Percentiles rank a stretch among this genome's conserved stretches.
Conservation (phyloP, 352 stramenopile species). For the Phytophthora tubulina region DNA sequence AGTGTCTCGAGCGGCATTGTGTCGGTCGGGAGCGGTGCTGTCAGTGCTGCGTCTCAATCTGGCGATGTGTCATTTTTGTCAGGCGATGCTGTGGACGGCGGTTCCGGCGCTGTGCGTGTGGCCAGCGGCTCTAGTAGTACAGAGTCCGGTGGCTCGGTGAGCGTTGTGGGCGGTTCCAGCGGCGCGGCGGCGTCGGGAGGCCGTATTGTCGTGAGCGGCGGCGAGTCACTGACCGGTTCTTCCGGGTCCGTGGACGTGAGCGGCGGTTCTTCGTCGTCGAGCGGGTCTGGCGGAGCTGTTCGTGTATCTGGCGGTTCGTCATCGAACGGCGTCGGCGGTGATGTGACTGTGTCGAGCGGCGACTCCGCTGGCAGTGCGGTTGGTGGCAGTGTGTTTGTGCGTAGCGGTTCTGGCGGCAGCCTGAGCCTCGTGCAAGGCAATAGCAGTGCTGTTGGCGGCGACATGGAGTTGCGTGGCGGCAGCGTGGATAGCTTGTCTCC, state of each 20-base stretch:
- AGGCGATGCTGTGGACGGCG: background rate
- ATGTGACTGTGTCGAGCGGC: constrained; percentile 38
- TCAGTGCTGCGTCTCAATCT: background rate
- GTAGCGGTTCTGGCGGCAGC: constrained; percentile 32
- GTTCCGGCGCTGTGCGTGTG: background rate
- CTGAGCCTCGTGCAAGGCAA: constrained; percentile 36
- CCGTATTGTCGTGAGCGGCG: constrained; percentile 19
- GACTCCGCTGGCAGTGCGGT: constrained; percentile 9
- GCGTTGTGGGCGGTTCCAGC: constrained; percentile 27
- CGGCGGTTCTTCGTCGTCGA: constrained; percentile 31
- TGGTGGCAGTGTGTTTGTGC: constrained; percentile 30
- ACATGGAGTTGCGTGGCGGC: constrained; percentile 35
- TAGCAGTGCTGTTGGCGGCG: constrained; percentile 27
- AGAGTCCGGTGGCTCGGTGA: constrained; percentile 20
- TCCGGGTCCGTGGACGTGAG: constrained; percentile 22
- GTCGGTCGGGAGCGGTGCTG: background rate
- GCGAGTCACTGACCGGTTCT: constrained; percentile 1
- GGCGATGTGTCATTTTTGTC: background rate
- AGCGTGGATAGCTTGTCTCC: constrained; percentile 20
- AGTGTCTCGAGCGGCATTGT: background rate
- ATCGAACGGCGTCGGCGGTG: constrained; percentile 28
- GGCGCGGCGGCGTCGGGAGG: constrained; percentile 11
- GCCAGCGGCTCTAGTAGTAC: constrained; percentile 26
- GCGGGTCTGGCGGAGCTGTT: constrained; percentile 24
- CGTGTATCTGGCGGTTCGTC: constrained; percentile 33